Evolutionary conservation across 2,329 filamentous ascomycete genomes (phyloP).

Genomic region (Hypoxylon sp.): DNA sequence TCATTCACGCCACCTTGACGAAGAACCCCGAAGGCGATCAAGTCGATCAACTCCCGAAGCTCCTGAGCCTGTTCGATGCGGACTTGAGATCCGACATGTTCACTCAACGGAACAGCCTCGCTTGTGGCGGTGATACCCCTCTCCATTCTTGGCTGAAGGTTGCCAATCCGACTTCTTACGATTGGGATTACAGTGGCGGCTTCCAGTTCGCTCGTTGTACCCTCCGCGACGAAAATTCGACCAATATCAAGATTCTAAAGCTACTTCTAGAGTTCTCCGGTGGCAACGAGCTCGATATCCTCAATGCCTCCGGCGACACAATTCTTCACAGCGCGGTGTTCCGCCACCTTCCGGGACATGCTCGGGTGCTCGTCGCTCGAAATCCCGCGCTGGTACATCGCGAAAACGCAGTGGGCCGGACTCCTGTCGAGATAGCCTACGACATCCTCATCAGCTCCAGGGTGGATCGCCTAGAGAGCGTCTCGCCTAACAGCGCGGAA

Average conservation of each 20-base stretch:
- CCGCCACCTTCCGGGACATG: slow-evolving; percentile 55
- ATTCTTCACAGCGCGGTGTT: slow-evolving; percentile 71
- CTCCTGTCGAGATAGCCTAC: slow-evolving; percentile 76
- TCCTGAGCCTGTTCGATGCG: slow-evolving; percentile 72
- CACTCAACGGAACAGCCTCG: slow-evolving; percentile 68
- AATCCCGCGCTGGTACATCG: slow-evolving; percentile 73
- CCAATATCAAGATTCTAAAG: slow-evolving; percentile 61
- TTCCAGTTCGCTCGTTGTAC: background rate
- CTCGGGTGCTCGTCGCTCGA: slow-evolving; percentile 65
- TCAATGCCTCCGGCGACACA: slow-evolving; percentile 77
- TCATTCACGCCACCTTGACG: slow-evolving; percentile 72
- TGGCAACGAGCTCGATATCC: slow-evolving; percentile 68
- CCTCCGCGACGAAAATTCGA: slow-evolving; percentile 45
- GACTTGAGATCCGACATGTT: slow-evolving; percentile 71
- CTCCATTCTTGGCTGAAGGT: slow-evolving; percentile 71
- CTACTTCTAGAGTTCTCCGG: slow-evolving; percentile 69
- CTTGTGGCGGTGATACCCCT: slow-evolving; percentile 71
- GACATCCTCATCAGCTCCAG: slow-evolving; percentile 64
- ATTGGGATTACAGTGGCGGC: slow-evolving; percentile 1
- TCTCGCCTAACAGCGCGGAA: background rate
- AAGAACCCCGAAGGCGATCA: slow-evolving; percentile 53
- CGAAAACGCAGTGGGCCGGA: slow-evolving; percentile 83
- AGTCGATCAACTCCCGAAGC: slow-evolving; percentile 56
- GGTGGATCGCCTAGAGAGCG: slow-evolving; percentile 49
- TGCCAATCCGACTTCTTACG: slow-evolving; percentile 32